Base-by-base conservation (phyloP, 352 stramenopile genomes). In the Pythium guiyangense region DNA sequence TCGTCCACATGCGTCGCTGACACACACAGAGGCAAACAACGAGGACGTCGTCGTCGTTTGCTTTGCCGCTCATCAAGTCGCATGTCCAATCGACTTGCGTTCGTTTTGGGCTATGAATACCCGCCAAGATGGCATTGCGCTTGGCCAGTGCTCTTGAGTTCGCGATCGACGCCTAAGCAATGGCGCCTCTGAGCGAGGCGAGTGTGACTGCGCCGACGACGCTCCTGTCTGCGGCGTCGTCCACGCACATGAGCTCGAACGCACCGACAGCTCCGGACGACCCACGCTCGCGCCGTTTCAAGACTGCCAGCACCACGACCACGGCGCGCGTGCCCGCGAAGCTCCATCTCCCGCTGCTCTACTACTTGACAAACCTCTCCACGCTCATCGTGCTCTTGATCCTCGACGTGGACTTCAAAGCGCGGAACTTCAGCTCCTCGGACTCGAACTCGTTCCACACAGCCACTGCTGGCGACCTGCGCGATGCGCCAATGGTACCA, bases 351-450 rank as follows among this genome's bases (percentile, higher is more conserved):
- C 42, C 56, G 31, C 29, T 52, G 29, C 14, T 56, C 11, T 37
- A 52, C 20, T 52, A 57, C 49, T 10, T 40, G 11, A 14, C 12
- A 11, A 51, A 39, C 27, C 29, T 62, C 26, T 35, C 52, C 0
- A 17, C 51, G 29, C 40, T 62, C 5, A 20, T 57, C 31, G 42
- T 49, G 47, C 22, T 57, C 29, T 34, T 56, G 18, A 17, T 62
- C 12, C 48, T 52, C 17, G 56, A 62, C 18, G 35, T 57, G 20
- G 49, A 57, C 39, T 62, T 47, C 56, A 62, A 62, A 46, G 22
- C 34, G 0, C 49, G 29, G 22, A 34, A 42, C 20, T 42, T 62
- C 22, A 42, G 40, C 2, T 29, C 56, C 11, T 42, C 42, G 5
- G 47, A 57, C 44, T 17, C 52, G 31, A 59, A 51, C 25, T 49